Conservation (phyloP, 208 protist species). For the Angomonas desouzai region DNA sequence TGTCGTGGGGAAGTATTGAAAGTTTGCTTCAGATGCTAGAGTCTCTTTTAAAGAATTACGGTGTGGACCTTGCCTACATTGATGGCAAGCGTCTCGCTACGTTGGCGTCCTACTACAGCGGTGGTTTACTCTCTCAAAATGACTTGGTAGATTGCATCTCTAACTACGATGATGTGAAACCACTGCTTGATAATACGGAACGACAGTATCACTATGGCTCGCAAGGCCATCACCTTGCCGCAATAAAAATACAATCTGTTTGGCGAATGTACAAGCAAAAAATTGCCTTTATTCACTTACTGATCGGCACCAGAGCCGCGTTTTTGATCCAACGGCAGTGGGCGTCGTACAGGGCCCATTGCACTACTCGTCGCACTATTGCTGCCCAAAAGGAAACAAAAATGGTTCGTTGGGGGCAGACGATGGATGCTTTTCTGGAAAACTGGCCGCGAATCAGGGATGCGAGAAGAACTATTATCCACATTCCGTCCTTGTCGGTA, state of each 20-base stretch:
- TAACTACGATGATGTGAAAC: slow-evolving; percentile 78
- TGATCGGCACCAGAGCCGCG: slow-evolving; percentile 73
- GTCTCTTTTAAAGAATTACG: slow-evolving; percentile 69
- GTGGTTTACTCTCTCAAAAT: slow-evolving; percentile 31
- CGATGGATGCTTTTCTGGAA: slow-evolving; percentile 75
- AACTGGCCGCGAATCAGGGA: slow-evolving; percentile 68
- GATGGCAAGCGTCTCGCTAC: slow-evolving; percentile 85
- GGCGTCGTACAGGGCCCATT: slow-evolving; percentile 72
- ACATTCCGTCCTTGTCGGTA: slow-evolving; percentile 85
- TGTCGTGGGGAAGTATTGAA: slow-evolving; percentile 84
- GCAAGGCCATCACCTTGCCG: slow-evolving; percentile 63
- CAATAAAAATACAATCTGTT: slow-evolving; percentile 84
- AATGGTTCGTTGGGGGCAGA: slow-evolving; percentile 65
- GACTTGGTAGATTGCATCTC: slow-evolving; percentile 79
- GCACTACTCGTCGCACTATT: slow-evolving; percentile 62
- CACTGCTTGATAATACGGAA: slow-evolving; percentile 38
- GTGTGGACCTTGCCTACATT: slow-evolving; percentile 85
- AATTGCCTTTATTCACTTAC: slow-evolving; percentile 73
- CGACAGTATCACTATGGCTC: slow-evolving; percentile 61
- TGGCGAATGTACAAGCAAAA: slow-evolving; percentile 86
- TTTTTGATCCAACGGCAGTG: slow-evolving; percentile 83
- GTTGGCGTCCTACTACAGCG: slow-evolving; percentile 63
- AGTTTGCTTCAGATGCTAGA: slow-evolving; percentile 72
- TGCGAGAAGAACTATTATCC: slow-evolving; percentile 60
- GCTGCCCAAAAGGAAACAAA: slow-evolving; percentile 48